These are phyloP conservation scores for Pseudoperonospora humuli DNA, from an alignment of 352 stramenopile species.

Conservation along the genomic window DNA sequence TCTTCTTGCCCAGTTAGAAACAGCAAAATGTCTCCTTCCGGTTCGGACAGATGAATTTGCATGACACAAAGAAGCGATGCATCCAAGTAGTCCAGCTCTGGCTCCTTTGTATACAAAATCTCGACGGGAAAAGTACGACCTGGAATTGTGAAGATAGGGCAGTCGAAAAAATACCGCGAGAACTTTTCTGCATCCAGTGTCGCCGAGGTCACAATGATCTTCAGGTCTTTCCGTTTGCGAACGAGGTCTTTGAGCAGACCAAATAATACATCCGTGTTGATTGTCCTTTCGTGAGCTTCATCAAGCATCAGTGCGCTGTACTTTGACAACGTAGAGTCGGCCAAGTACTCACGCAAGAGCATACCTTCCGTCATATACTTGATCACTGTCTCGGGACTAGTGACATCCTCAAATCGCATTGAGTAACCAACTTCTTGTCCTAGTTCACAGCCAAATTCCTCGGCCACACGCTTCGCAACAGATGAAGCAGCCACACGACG, in stretches of 20 bases:
- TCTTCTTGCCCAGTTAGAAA: constrained; percentile 99
- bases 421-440: constrained; percentile 91
- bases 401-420: constrained; percentile 87
- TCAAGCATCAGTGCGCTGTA: constrained; percentile 96
- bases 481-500: constrained; percentile 96
- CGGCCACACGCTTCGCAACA: constrained; percentile 94
- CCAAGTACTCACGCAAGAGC: constrained; percentile 98
- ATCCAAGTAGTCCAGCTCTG: constrained; percentile 97
- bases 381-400: constrained; percentile 91
- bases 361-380: constrained; percentile 99
- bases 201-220: constrained; percentile 89
- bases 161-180: constrained; percentile 95
- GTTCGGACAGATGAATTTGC: constrained; percentile 98
- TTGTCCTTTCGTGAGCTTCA: constrained; percentile 97
- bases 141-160: constrained; percentile 98
- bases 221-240: constrained; percentile 80
- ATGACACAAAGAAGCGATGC: constrained; percentile 97
- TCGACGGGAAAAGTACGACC: constrained; percentile 97
- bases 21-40: constrained; percentile 96
- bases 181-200: constrained; percentile 98
- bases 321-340: constrained; percentile 92
- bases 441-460: constrained; percentile 93
- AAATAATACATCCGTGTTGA: constrained; percentile 99
- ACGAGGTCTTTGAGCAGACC: constrained; percentile 88
- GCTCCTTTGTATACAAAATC: constrained; percentile 98